phyloP scores from a whole-genome alignment of 1,284 basidiomycete species.

The Ganoderma lucidum region DNA sequence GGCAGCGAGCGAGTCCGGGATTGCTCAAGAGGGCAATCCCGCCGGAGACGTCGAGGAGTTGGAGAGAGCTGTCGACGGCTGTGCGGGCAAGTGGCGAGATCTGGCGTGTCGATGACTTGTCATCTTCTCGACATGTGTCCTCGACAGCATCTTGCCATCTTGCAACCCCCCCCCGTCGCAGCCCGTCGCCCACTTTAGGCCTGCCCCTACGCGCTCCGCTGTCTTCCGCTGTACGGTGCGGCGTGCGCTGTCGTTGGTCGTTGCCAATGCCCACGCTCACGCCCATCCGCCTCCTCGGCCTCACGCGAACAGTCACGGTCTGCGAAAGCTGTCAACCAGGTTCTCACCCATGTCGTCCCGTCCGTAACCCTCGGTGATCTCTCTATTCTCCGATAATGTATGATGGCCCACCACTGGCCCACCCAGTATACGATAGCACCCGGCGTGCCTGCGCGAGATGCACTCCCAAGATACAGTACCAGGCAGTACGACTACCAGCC shows the following conservation, averaged over 20 bases:
- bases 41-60: not conserved
- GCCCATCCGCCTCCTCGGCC: not conserved
- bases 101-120: conserved; percentile 7
- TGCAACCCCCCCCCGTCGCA: not conserved
- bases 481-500: no score
- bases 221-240: not conserved
- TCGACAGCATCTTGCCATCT: conserved; percentile 6
- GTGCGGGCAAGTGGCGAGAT: conserved; percentile 14
- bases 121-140: conserved; percentile 7
- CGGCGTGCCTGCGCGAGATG: conserved; percentile 11
- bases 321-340: not conserved
- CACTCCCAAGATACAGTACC: not conserved
- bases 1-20: not conserved
- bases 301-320: not conserved
- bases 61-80: conserved; percentile 9
- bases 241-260: not conserved
- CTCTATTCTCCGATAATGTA: conserved; percentile 31
- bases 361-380: conserved; percentile 28
- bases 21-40: not conserved
- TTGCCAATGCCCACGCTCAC: not conserved
- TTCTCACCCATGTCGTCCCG: conserved; percentile 1
- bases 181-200: not conserved
- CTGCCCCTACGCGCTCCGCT: not conserved
- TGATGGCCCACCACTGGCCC: not conserved
- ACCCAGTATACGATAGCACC: not conserved